Evolutionary conservation across 2,329 filamentous ascomycete species (phyloP).

Genomic region (Teratosphaeria nubilosa): DNA sequence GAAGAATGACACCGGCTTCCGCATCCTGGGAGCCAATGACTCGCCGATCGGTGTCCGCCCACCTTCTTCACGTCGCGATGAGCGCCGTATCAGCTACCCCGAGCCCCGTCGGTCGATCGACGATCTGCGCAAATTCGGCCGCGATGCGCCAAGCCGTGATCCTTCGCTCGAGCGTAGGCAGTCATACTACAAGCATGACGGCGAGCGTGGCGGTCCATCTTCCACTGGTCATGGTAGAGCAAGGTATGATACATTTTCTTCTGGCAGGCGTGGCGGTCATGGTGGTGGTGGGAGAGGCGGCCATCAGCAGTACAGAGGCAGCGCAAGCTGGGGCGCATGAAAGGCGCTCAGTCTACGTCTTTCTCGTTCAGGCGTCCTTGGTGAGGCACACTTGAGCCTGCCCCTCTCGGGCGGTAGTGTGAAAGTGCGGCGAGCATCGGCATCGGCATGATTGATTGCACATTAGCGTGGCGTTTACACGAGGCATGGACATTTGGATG

Average conservation of each 20-base stretch:
- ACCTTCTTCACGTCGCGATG: slow-evolving; percentile 5
- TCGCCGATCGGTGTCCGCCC: slow-evolving; percentile 5
- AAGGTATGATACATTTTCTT: background rate
- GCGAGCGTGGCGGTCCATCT: slow-evolving; percentile 1
- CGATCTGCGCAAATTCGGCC: background rate
- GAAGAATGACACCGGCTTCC: slow-evolving; percentile 13
- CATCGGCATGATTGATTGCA: background rate
- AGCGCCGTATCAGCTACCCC: slow-evolving; percentile 16
- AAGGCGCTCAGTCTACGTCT: slow-evolving; percentile 18
- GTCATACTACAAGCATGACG: slow-evolving; percentile 17
- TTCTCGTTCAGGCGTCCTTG: background rate
- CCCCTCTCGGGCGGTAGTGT: background rate
- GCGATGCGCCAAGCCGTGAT: slow-evolving; percentile 10
- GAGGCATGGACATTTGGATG: background rate
- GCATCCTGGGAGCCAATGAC: slow-evolving; percentile 18
- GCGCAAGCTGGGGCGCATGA: slow-evolving; percentile 12
- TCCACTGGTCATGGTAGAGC: background rate
- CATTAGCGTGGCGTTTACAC: background rate
- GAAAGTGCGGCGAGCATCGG: background rate
- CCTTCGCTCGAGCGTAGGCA: slow-evolving; percentile 20
- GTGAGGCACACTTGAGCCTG: background rate
- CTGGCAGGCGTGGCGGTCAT: background rate
- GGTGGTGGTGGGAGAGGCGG: background rate
- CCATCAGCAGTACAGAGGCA: slow-evolving; percentile 5
- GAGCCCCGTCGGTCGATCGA: slow-evolving; percentile 11